A percentile compares a stretch with the other conserved stretches of the same genome.
Evolutionary conservation across 1,284 basidiomycete species (phyloP).

Genomic region (Inonotus hispidus): DNA sequence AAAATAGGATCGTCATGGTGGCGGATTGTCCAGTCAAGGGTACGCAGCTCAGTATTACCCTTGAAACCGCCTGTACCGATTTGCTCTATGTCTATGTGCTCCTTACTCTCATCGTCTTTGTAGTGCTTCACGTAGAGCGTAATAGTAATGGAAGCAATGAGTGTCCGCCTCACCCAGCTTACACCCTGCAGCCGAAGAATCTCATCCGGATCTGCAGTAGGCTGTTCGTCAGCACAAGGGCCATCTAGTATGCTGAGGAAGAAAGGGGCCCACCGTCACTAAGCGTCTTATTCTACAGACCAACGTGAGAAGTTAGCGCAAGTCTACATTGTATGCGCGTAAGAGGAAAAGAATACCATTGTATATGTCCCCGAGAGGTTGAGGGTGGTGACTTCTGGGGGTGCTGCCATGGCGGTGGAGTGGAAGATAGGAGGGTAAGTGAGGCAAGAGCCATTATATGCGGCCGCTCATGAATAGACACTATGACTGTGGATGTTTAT

Average conservation of each 20-base stretch:
- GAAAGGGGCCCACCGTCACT: constrained; percentile 39
- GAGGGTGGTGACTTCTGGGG: constrained; percentile 43
- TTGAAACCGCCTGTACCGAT: constrained; percentile 53
- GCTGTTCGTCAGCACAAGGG: neutral
- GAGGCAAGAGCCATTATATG: neutral
- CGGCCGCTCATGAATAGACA: neutral
- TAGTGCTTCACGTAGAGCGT: constrained; percentile 55
- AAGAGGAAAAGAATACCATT: constrained; percentile 32
- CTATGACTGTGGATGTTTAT: too few relatives aligned
- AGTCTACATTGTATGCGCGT: neutral
- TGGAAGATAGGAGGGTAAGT: neutral
- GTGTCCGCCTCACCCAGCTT: constrained; percentile 53
- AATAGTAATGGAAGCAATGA: constrained; percentile 45
- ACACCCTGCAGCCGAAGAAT: constrained; percentile 60
- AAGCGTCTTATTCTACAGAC: constrained; percentile 42
- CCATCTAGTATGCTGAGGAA: neutral
- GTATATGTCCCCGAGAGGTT: constrained; percentile 40
- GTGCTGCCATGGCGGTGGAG: constrained; percentile 41
- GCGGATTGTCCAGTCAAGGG: constrained; percentile 45
- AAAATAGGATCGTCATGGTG: constrained; percentile 48
- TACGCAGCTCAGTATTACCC: constrained; percentile 48
- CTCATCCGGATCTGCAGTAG: constrained; percentile 36
- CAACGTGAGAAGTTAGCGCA: neutral
- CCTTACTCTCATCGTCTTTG: constrained; percentile 46
- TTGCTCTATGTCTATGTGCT: constrained; percentile 60